Base-by-base conservation (phyloP, 768 basidiomycete species). In the Fomitopsis pulvina region DNA sequence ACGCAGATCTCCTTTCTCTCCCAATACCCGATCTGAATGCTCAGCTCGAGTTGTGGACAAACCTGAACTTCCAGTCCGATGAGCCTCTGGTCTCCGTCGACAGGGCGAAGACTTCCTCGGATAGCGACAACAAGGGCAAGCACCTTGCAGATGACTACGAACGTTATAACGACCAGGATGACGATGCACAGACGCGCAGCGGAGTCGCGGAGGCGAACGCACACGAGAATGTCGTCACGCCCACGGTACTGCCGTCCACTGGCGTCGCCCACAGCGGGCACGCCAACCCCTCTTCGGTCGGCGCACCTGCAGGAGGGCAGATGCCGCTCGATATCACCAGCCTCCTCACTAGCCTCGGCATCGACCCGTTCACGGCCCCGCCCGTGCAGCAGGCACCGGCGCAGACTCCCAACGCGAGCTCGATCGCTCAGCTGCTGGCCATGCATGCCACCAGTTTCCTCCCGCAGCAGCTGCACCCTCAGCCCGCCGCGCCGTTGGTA, bases 41-140 rank as follows among this genome's bases (percentile, higher is more conserved):
- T 0, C 87, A 87, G 63, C 81, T 89, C 47, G 83, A 85, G 64
- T 72, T 92, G 47, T 92, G 91, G 91, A 85, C 87, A 12, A 83
- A 87, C 66, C 73, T 92, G 49, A 67, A 81, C 7, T 92, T 92
- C 62, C 81, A 89, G 52, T 80, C 79, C 0, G 87, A 89, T 59
- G 89, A 90, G 41, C 73, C 76, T 18, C 68, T 80, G n/a, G 59
- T 55, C 29, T 68, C 67, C 37, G 45, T 55, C 27, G 34, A 37
- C 6, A 37, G 34, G 34, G 34, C 14, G 34, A 37, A 37, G 14
- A 42, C 51, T 18, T 42, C 45, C 29, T 48, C 44, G 10, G 60
- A 66, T 22, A 64, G 61, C 18, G 65, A 71, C 2, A 75, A 76
- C n/a, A 73, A 45, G 18, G 57, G 63, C 14, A 21, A 27, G 26